These are phyloP conservation scores for Fraxinus paxiana DNA, from an alignment of 305 asterid genomes.

Conservation along the genomic window DNA sequence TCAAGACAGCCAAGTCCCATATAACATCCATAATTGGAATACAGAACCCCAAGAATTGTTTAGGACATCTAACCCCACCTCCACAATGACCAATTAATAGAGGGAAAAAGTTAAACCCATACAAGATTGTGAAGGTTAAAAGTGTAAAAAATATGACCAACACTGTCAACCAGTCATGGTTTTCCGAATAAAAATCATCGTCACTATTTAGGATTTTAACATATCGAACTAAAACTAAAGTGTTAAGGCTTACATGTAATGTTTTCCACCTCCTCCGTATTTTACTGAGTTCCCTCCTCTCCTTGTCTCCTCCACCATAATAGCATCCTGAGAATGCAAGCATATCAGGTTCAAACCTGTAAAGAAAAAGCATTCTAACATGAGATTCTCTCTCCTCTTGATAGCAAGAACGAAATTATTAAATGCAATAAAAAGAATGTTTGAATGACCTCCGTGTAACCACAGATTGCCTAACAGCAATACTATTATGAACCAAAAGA, in stretches of 20 bases:
- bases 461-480: not conserved
- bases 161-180: not conserved
- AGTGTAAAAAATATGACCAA: not conserved
- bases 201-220: not conserved
- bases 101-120: not conserved
- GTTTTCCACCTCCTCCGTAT: constrained; percentile 94
- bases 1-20: constrained; percentile 20
- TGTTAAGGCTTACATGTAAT: constrained; percentile 37
- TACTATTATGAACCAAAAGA: not conserved
- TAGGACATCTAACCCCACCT: not conserved
- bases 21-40: not conserved
- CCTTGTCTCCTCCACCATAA: constrained; percentile 96
- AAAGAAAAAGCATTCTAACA: constrained; percentile 16
- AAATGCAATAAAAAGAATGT: constrained; percentile 7
- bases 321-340: constrained; percentile 99
- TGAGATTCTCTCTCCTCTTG: constrained; percentile 17
- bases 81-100: not conserved
- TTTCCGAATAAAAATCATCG: not conserved
- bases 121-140: not conserved
- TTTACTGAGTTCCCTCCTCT: constrained; percentile 74
- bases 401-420: not conserved
- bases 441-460: constrained; percentile 16
- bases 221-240: not conserved
- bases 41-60: not conserved
- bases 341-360: constrained; percentile 99